Conservation (phyloP, 2,329 filamentous ascomycete genomes). For the Pestalotiopsis sp. region DNA sequence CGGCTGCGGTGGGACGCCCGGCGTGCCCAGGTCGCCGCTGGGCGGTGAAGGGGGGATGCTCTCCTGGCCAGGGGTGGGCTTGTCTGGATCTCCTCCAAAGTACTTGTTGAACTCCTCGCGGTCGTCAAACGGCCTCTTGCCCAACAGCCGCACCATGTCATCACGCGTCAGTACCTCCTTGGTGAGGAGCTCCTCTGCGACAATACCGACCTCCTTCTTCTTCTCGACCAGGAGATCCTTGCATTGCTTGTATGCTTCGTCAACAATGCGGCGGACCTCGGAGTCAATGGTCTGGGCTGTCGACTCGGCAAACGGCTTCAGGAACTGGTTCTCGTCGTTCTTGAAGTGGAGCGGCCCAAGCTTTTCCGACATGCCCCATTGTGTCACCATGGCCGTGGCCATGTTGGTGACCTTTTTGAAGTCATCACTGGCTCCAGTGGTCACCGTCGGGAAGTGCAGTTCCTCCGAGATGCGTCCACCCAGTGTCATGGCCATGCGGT, state of each 20-base stretch:
- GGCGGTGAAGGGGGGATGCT: slow-evolving; percentile 60
- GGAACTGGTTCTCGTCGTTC: slow-evolving; percentile 75
- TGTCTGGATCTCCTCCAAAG: slow-evolving; percentile 62
- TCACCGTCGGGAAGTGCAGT: slow-evolving; percentile 94
- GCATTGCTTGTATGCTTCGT: slow-evolving; percentile 91
- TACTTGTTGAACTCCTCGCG: slow-evolving; percentile 91
- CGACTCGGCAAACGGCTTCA: slow-evolving; percentile 94
- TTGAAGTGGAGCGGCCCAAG: slow-evolving; percentile 92
- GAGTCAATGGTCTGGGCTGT: slow-evolving; percentile 90
- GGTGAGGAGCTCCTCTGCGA: slow-evolving; percentile 87
- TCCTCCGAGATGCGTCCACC: slow-evolving; percentile 95
- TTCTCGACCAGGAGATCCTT: slow-evolving; percentile 78
- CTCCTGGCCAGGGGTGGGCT: slow-evolving; percentile 44
- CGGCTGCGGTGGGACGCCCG: slow-evolving; percentile 27
- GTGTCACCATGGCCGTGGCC: slow-evolving; percentile 98
- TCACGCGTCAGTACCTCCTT: slow-evolving; percentile 93
- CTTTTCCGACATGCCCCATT: slow-evolving; percentile 97
- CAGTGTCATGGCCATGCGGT: slow-evolving; percentile 99
- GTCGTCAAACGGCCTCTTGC: slow-evolving; percentile 81
- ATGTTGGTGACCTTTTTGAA: slow-evolving; percentile 98
- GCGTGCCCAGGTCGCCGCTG: slow-evolving; percentile 42
- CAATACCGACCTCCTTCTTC: slow-evolving; percentile 83
- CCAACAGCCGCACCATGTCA: slow-evolving; percentile 87
- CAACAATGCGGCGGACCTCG: slow-evolving; percentile 89
- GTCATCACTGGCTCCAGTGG: slow-evolving; percentile 90